Base-by-base conservation (phyloP, 2,329 filamentous ascomycete genomes). In the Colletotrichum camelliae region DNA sequence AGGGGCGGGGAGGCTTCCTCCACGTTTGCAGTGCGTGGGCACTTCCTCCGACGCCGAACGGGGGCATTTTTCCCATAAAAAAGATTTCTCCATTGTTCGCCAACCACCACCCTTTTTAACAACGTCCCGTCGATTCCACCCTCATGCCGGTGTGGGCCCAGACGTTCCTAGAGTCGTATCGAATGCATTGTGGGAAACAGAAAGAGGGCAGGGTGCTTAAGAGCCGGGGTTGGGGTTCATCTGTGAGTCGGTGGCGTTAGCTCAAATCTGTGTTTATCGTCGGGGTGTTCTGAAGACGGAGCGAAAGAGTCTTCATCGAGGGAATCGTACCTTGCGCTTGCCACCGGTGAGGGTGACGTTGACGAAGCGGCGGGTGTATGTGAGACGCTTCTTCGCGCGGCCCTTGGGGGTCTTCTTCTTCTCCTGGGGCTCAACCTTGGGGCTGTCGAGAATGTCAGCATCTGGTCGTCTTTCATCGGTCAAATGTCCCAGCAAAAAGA, bases 321-420 rank as follows among this genome's bases (percentile, higher is more conserved):
- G n/a, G 57, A 35, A 39, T 55, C n/a, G 35, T 77, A 97, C 95
- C 95, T 98, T 98, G 89, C 96, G 92, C 96, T 98, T 98, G 90
- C 96, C 96, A 88, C 96, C 96, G 81, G 96, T 97, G 89, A 98
- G 92, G 85, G 95, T 97, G 86, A 98, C 96, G 90, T 98, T 98
- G 83, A 98, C 96, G 91, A 98, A 98, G 85, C 96, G 96, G 87
- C 96, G 94, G 83, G 95, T 98, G 93, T 98, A 98, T 88, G 92
- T 93, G 87, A 97, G 93, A 85, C 96, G 93, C 96, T 98, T 98
- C 91, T 97, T 95, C 83, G 96, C 96, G 86, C 96, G 96, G 86
- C 96, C 96, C 93, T 98, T 98, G 86, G 96, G 96, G 83, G 90
- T 92, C 94, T 98, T 98, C 90, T 94, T 91, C 94, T 98, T 98